Base-by-base conservation (phyloP, 768 basidiomycete species). In the Trametes maxima region DNA sequence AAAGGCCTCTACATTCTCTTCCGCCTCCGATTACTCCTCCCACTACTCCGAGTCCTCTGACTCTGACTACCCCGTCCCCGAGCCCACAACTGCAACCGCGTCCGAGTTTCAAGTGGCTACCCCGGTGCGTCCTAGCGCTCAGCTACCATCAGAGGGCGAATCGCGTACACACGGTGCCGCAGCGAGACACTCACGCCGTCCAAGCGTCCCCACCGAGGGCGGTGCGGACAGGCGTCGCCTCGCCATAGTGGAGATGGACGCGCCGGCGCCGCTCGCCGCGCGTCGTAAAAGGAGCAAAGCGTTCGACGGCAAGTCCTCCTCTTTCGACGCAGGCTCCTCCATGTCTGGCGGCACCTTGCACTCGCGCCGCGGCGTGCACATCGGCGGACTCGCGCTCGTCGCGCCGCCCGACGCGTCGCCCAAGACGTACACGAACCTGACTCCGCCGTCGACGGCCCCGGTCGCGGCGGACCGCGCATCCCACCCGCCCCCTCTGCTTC, bases 401-500 rank as follows among this genome's bases (percentile, higher is more conserved):
- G 86, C 87, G 54, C 89, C 88, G 51, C 87, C 88, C 40, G 90
- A 89, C 72, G 85, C 85, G 64, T 79, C 84, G 10, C 79, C 80
- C 16, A 76, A 70, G 47, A 73, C 79, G 14, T 84, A 86, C 67
- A 77, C 82, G 28, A 79, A 81, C 55, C 75, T 86, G 47, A 77
- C 82, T 5, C 82, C 84, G 57, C 84, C 84, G 14, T 70, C 79
- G 21, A 76, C 81, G 28, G 79, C 81, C 13, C 84, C 85, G 35
- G 44, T 66, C 50, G 24, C 57, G 25, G 28, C 49, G 54, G 57
- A 59, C 44, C 43, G 59, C 16, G 39, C 50, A 3, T 51, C 35
- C 37, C 54, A 54, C 14, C 48, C 49, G 36, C 57, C 56, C n/a
- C 63, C 37, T 33, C 60, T 36, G 52, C 53, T 16, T 55, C 44